Conservation (phyloP, 768 basidiomycete species). For the Leccinum imitatum region DNA sequence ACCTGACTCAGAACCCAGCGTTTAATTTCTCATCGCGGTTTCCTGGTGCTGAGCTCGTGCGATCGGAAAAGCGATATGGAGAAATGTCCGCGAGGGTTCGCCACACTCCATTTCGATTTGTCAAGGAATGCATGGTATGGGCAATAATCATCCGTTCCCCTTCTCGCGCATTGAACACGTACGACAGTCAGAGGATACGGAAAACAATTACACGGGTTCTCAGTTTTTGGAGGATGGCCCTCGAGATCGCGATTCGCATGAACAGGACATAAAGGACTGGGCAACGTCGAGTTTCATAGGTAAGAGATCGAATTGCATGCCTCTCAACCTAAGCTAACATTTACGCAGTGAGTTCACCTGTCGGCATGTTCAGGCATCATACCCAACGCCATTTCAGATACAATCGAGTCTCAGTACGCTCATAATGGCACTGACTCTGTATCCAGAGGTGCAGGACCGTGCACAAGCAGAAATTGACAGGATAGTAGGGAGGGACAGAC, state of each 20-base stretch:
- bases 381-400: slow-evolving; percentile 14
- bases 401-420: slow-evolving; percentile 14
- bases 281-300: slow-evolving; percentile 24
- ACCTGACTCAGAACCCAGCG: slow-evolving; percentile 12
- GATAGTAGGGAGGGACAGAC: slow-evolving; percentile 20
- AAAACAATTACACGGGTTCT: slow-evolving; percentile 25
- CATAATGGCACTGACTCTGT: slow-evolving; percentile 20
- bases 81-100: slow-evolving; percentile 14
- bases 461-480: slow-evolving; percentile 19
- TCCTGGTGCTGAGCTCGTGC: slow-evolving; percentile 1
- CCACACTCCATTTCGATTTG: slow-evolving; percentile 23
- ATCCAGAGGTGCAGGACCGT: slow-evolving; percentile 24
- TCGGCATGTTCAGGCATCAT: background rate
- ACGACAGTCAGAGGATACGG: slow-evolving; percentile 19
- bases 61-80: slow-evolving; percentile 9
- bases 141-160: background rate
- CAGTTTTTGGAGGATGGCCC: slow-evolving; percentile 13
- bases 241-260: slow-evolving; percentile 9
- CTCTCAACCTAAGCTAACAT: slow-evolving; percentile 15
- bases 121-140: slow-evolving; percentile 22
- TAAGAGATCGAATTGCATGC: slow-evolving; percentile 1
- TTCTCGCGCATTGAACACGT: background rate
- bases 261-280: slow-evolving; percentile 20
- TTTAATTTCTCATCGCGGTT: slow-evolving; percentile 22
- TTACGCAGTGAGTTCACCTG: slow-evolving; percentile 12